Evolutionary conservation across 306 rosid genomes (phyloP).

Genomic region (Casuarina cunninghamiana): DNA sequence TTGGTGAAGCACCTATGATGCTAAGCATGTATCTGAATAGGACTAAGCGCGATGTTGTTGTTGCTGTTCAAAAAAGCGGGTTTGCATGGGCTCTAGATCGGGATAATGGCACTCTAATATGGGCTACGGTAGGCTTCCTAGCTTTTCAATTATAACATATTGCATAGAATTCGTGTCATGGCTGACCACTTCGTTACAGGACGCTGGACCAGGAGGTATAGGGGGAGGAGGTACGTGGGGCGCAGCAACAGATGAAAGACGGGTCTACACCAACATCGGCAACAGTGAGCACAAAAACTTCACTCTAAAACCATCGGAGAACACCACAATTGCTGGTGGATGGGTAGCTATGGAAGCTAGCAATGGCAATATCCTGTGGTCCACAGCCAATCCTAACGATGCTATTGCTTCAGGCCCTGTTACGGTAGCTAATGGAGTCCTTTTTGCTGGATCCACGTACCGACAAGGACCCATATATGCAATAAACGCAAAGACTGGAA

Average conservation of each 20-base stretch:
- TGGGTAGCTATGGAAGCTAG: slow-evolving; percentile 63
- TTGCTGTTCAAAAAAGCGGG: slow-evolving; percentile 70
- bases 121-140: slow-evolving; percentile 41
- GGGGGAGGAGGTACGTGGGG: slow-evolving; percentile 65
- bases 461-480: slow-evolving; percentile 45
- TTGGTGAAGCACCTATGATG: slow-evolving; percentile 66
- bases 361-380: slow-evolving; percentile 52
- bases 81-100: slow-evolving; percentile 67
- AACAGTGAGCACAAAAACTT: slow-evolving; percentile 42
- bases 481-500: slow-evolving; percentile 41
- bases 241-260: slow-evolving; percentile 56
- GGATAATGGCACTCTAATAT: slow-evolving; percentile 38
- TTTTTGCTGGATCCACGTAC: slow-evolving; percentile 48
- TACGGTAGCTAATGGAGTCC: slow-evolving; percentile 53
- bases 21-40: slow-evolving; percentile 33
- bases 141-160: no score
- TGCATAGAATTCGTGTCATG: no score
- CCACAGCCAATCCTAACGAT: slow-evolving; percentile 33
- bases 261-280: slow-evolving; percentile 57
- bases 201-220: slow-evolving; percentile 58
- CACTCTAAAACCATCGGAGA: slow-evolving; percentile 46
- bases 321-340: slow-evolving; percentile 44
- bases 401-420: slow-evolving; percentile 41
- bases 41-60: slow-evolving; percentile 43
- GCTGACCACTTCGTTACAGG: slow-evolving; percentile 22